phyloP scores from a whole-genome alignment of 2,329 filamentous ascomycete species.

The Colletotrichum salicis region DNA sequence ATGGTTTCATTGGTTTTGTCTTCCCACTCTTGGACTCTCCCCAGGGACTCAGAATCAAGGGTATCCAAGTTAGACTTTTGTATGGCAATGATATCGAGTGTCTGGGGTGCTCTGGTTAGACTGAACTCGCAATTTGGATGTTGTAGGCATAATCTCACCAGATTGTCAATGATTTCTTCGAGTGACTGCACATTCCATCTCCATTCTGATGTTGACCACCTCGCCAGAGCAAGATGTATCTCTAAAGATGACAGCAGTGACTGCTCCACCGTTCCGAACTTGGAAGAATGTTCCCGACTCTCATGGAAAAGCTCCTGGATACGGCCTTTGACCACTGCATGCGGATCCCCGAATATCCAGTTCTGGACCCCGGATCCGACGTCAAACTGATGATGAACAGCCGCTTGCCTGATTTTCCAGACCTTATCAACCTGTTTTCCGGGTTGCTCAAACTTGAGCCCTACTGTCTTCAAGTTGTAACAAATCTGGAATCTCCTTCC shows the following conservation, averaged over 20 bases:
- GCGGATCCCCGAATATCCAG: conserved; percentile 54
- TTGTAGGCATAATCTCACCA: conserved; percentile 36
- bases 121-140: too few species aligned
- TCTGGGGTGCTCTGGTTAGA: too few species aligned
- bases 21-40: conserved; percentile 47
- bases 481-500: conserved; percentile 49
- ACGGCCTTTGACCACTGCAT: conserved; percentile 39
- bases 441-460: not conserved
- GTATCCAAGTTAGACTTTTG: not conserved
- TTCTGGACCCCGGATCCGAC: conserved; percentile 46
- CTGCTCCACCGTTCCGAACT: conserved; percentile 42
- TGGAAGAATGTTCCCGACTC: conserved; percentile 31
- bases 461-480: conserved; percentile 46
- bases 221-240: not conserved
- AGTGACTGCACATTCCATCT: conserved; percentile 39
- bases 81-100: not conserved
- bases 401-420: conserved; percentile 51
- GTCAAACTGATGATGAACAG: conserved; percentile 53
- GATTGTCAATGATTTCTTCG: conserved; percentile 30
- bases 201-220: conserved; percentile 36
- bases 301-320: not conserved
- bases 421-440: conserved; percentile 20
- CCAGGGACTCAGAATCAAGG: conserved; percentile 38
- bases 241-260: conserved; percentile 39
- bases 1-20: conserved; percentile 49